phyloP scores from a whole-genome alignment of 2,329 filamentous ascomycete species.

The Fusarium heterosporum region DNA sequence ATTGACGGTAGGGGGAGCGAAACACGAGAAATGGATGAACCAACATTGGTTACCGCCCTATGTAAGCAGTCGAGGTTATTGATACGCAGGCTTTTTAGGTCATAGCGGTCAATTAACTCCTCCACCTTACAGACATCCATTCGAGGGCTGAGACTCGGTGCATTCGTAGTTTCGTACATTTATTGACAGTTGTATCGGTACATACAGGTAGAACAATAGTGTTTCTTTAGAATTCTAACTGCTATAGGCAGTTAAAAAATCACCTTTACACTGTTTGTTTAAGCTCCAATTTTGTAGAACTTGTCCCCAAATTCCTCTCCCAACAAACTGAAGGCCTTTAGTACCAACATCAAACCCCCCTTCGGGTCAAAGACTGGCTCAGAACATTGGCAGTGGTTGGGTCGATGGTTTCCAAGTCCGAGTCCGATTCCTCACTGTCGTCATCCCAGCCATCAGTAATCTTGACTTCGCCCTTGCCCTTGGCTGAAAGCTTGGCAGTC shows the following conservation, averaged over 20 bases:
- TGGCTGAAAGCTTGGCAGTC: neutral
- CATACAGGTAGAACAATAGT: neutral
- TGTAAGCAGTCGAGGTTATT: neutral
- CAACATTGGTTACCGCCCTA: constrained; percentile 4
- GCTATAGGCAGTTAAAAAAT: neutral
- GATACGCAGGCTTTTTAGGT: neutral
- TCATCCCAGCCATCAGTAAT: constrained; percentile 58
- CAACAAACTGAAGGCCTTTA: constrained; percentile 68
- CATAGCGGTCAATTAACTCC: neutral
- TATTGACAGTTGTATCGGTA: neutral
- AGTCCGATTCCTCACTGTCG: constrained; percentile 44
- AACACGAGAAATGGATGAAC: constrained; percentile 18
- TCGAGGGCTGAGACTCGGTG: neutral
- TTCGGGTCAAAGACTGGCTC: constrained; percentile 49
- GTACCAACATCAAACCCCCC: constrained; percentile 65
- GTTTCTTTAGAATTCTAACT: neutral
- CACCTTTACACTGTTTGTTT: constrained; percentile 22
- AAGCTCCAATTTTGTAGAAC: constrained; percentile 72
- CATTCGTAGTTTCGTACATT: neutral
- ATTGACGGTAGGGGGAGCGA: constrained; percentile 15
- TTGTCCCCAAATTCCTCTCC: constrained; percentile 72
- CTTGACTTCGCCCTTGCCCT: constrained; percentile 35
- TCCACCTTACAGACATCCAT: neutral
- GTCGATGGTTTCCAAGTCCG: constrained; percentile 48
- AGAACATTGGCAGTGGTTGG: constrained; percentile 27